A percentile compares a stretch with the other conserved stretches of the same genome.
Evolutionary conservation across 2,329 filamentous ascomycete genomes (phyloP).

Genomic region (Trichothecium sympodiale): DNA sequence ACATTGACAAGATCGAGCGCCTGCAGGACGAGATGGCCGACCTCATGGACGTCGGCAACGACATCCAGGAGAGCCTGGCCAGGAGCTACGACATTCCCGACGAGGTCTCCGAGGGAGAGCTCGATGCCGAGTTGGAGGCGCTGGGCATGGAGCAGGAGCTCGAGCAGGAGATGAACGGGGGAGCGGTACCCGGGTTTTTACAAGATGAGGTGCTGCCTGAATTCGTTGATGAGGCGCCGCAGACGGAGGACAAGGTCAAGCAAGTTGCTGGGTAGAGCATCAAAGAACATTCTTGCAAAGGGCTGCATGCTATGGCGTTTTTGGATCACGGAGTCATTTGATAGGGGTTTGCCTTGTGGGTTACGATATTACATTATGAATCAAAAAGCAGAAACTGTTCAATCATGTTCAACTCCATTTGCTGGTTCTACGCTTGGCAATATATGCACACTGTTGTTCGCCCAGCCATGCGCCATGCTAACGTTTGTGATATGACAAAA

Average conservation of each 20-base stretch:
- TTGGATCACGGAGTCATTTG: not conserved
- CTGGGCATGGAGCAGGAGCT: conserved; percentile 89
- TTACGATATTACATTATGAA: not conserved
- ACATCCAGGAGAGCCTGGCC: conserved; percentile 91
- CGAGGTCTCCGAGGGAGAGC: conserved; percentile 90
- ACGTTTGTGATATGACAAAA: too few relatives aligned
- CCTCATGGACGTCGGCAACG: conserved; percentile 92
- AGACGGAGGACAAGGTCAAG: conserved; percentile 63
- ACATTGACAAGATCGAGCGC: conserved; percentile 93
- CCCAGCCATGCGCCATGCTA: too few relatives aligned
- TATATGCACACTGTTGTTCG: too few relatives aligned
- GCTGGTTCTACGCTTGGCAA: too few relatives aligned
- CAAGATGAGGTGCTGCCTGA: conserved; percentile 76
- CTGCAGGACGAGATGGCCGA: conserved; percentile 99
- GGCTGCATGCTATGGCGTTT: too few relatives aligned
- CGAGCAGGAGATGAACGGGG: conserved; percentile 52
- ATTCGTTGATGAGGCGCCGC: conserved; percentile 87
- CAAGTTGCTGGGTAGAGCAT: conserved; percentile 52
- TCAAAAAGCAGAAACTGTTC: too few relatives aligned
- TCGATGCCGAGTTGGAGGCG: conserved; percentile 93
- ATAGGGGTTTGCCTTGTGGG: too few relatives aligned
- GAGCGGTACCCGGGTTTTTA: conserved; percentile 72
- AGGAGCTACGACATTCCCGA: conserved; percentile 91
- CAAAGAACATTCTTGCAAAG: too few relatives aligned
- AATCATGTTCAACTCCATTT: too few relatives aligned